These are phyloP conservation scores for Diversispora epigaea DNA, from an alignment of 192 early-diverging fungal genomes.

Conservation along the genomic window DNA sequence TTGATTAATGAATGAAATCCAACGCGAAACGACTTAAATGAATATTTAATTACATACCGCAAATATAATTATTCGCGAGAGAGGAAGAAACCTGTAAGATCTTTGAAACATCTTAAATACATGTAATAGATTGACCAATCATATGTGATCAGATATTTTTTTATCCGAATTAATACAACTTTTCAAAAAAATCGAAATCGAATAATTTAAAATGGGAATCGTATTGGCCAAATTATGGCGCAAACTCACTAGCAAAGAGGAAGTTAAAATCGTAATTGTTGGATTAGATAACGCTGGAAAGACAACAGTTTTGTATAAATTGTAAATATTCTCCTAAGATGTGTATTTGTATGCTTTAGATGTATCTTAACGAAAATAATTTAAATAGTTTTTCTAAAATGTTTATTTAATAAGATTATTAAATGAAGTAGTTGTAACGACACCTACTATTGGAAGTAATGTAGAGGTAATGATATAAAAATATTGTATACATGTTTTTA, in stretches of 20 bases:
- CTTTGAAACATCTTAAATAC: too few species aligned
- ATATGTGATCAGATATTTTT: background rate
- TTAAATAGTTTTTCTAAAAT: background rate
- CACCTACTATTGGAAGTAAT: conserved; percentile 71
- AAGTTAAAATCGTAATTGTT: conserved; percentile 71
- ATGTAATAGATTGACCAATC: background rate
- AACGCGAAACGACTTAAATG: background rate
- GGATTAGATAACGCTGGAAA: conserved; percentile 75
- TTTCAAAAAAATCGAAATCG: background rate
- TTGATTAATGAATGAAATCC: background rate
- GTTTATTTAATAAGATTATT: conserved; percentile 43
- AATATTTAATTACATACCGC: background rate
- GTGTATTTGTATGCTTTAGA: background rate
- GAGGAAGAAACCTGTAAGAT: background rate
- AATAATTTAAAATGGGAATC: conserved; percentile 49
- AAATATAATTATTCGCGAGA: background rate
- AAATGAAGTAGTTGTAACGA: conserved; percentile 63
- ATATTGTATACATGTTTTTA: background rate
- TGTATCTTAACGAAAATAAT: background rate
- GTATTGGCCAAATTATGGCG: conserved; percentile 60
- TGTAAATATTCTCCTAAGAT: conserved; percentile 39
- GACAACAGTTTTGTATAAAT: conserved; percentile 63
- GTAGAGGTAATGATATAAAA: conserved; percentile 62
- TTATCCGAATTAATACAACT: background rate
- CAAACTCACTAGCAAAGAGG: conserved; percentile 56